Percentiles rank a stretch among this genome's conserved stretches.
Evolutionary conservation across 805 yeast genomes (phyloP).

Genomic region (Blastobotrys chiropterorum): DNA sequence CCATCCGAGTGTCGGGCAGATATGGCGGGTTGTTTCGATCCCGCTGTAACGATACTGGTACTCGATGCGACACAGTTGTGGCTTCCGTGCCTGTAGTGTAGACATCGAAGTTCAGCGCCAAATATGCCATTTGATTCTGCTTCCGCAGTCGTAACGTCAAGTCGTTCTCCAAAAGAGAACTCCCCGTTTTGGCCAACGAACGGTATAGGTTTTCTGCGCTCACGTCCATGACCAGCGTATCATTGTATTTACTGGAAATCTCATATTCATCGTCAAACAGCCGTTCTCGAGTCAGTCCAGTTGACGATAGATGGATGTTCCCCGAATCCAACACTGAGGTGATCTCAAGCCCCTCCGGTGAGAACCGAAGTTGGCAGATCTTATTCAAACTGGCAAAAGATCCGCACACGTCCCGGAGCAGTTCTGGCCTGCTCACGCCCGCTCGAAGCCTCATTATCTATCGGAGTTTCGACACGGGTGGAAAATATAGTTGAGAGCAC

Average conservation of each 20-base stretch:
- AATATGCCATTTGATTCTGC: constrained; percentile 41
- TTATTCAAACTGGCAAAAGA: constrained; percentile 50
- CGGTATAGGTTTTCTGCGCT: constrained; percentile 56
- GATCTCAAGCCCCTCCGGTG: constrained; percentile 42
- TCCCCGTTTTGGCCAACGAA: constrained; percentile 50
- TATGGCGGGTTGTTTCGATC: constrained; percentile 52
- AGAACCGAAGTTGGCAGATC: constrained; percentile 51
- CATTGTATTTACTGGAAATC: constrained; percentile 46
- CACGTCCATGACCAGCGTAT: constrained; percentile 53
- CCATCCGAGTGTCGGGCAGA: constrained; percentile 41
- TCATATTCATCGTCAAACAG: constrained; percentile 44
- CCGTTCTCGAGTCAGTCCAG: constrained; percentile 34
- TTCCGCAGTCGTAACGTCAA: constrained; percentile 20
- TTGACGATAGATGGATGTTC: constrained; percentile 69
- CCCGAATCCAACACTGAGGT: constrained; percentile 42
- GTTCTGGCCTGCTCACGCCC: constrained; percentile 5
- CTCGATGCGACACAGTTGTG: constrained; percentile 30
- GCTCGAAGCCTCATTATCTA: constrained; percentile 15
- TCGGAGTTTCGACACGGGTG: not conserved
- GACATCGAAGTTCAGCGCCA: constrained; percentile 49
- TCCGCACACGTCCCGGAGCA: constrained; percentile 25
- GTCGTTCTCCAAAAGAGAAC: constrained; percentile 12
- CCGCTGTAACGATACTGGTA: constrained; percentile 59
- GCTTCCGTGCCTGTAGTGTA: constrained; percentile 42
- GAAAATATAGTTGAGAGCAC: no score